These are phyloP conservation scores for Arctium minus DNA, from an alignment of 129 eudicot genomes.

Conservation along the genomic window DNA sequence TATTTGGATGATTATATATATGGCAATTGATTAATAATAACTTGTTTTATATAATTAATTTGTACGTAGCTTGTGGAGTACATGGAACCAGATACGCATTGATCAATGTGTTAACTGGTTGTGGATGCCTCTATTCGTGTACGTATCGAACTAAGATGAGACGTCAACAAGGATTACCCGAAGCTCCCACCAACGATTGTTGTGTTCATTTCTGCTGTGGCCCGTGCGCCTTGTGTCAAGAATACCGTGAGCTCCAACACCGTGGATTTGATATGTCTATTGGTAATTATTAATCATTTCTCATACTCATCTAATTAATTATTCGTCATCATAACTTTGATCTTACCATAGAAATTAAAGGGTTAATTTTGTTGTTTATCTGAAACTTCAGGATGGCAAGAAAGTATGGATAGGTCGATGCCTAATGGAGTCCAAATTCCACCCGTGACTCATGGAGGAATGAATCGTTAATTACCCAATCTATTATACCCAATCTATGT, in stretches of 20 bases:
- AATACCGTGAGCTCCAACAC: slow-evolving; percentile 38
- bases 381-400: slow-evolving; percentile 12
- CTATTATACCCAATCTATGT: neutral
- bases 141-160: slow-evolving; percentile 48
- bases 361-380: too few relatives aligned
- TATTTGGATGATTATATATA: neutral
- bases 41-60: neutral
- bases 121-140: slow-evolving; percentile 56
- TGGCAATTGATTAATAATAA: neutral
- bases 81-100: slow-evolving; percentile 45
- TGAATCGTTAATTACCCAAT: slow-evolving; percentile 12
- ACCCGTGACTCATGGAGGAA: slow-evolving; percentile 30
- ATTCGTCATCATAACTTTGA: too few relatives aligned
- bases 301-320: neutral
- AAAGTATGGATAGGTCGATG: neutral
- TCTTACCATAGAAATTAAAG: neutral
- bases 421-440: slow-evolving; percentile 24
- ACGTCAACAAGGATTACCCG: slow-evolving; percentile 38
- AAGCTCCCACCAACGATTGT: slow-evolving; percentile 50
- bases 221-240: slow-evolving; percentile 43
- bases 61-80: slow-evolving; percentile 47
- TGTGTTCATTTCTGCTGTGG: slow-evolving; percentile 46
- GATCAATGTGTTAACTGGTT: slow-evolving; percentile 32
- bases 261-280: slow-evolving; percentile 37
- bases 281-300: slow-evolving; percentile 4